Evolutionary conservation across 139 green algal genomes (phyloP).

Genomic region (Volvox africanus): DNA sequence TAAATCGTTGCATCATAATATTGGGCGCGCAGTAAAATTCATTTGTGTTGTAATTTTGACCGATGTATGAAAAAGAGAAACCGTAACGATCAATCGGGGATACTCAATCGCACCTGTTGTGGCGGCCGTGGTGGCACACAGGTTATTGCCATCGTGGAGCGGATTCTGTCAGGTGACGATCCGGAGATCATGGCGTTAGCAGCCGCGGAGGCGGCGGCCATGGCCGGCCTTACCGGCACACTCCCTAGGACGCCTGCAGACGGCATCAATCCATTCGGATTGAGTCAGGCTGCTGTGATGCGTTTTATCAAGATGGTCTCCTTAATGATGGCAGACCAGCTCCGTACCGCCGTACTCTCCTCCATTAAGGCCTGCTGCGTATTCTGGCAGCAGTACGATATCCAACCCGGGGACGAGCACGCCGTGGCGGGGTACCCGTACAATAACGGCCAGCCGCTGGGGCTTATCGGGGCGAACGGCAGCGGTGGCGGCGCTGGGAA

Average conservation of each 20-base stretch:
- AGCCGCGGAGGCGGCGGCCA: neutral
- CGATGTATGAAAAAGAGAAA: no score
- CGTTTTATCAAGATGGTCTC: conserved; percentile 75
- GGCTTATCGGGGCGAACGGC: neutral
- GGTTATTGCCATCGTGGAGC: conserved; percentile 61
- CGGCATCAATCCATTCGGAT: conserved; percentile 26
- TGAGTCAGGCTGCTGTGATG: conserved; percentile 58
- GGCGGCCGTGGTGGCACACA: neutral
- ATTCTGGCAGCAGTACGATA: conserved; percentile 73
- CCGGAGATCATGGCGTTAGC: conserved; percentile 25
- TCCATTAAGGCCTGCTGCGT: conserved; percentile 59
- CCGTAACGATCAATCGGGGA: neutral
- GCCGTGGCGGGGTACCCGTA: conserved; percentile 54
- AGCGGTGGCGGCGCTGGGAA: neutral
- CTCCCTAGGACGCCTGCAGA: neutral
- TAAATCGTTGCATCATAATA: no score
- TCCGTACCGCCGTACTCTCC: conserved; percentile 68
- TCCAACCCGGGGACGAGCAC: conserved; percentile 2
- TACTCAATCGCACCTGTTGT: neutral
- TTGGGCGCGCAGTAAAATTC: no score
- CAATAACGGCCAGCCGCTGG: neutral
- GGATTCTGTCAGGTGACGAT: conserved; percentile 39
- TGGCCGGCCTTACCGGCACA: neutral
- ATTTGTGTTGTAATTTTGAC: no score
- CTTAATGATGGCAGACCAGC: conserved; percentile 76